Base-by-base conservation (phyloP, 495 filamentous ascomycete genomes). In the Neurospora africana region DNA sequence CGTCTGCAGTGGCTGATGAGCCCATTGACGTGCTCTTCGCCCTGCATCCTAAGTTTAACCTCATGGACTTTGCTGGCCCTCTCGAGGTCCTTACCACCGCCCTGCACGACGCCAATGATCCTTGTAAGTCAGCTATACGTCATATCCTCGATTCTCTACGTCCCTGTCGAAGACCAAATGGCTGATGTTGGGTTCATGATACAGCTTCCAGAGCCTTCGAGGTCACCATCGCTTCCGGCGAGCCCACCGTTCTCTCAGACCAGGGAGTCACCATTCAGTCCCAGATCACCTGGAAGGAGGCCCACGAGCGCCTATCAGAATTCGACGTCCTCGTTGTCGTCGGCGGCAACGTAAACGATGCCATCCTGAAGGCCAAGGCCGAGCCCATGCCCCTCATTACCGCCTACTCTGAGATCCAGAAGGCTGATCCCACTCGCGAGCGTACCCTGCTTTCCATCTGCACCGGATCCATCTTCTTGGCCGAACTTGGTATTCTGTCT, bases 261-360 rank as follows among this genome's bases (percentile, higher is more conserved):
- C 88, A 92, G 77, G 91, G 93, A 76, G 91, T 93, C 78, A 86
- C 91, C 81, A 86, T 94, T 80, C 84, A 85, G 80, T 89, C 91
- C 77, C 90, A 94, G 78, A 87, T 90, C 76, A 84, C 88, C 77
- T 88, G 80, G 81, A 87, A 88, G 77, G 89, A 91, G 73, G 90
- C 90, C 53, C 78, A 89, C 76, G 83, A 89, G 40, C 84, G 86
- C 33, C 85, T 93, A 65, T 75, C 86, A 44, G 89, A 92, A 40
- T 92, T 90, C 75, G 91, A 94, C 78, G 86, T 93, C 73, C 83
- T 94, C 69, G 77, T 93, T 76, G 82, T 93, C 69, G 85, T 91
- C 5, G 91, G 91, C 74, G 90, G 91, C 76, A 65, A 65, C 30
- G 81, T 80, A 75, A 78, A 78, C 72, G 84, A 86, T 5, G 78